Percentiles rank a stretch among this genome's conserved stretches.
These are phyloP conservation scores for Balansia obtecta DNA, from an alignment of 2,329 filamentous ascomycete species.

Conservation along the genomic window DNA sequence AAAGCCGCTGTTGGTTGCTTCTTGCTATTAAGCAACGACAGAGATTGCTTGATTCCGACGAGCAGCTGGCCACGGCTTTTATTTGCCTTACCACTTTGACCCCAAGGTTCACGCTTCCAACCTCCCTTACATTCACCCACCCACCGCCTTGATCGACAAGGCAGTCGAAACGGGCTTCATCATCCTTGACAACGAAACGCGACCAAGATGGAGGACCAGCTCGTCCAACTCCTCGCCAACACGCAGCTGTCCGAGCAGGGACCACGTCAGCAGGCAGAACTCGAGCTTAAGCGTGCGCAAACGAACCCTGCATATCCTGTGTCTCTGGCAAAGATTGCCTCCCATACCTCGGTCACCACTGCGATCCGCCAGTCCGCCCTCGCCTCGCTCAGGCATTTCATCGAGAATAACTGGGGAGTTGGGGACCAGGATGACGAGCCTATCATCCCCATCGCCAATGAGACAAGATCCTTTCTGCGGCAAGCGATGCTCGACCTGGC, in stretches of 20 bases:
- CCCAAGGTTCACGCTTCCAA: background rate
- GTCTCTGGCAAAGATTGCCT: constrained; percentile 69
- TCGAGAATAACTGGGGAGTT: constrained; percentile 72
- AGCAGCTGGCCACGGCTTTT: background rate
- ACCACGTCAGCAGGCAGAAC: constrained; percentile 75
- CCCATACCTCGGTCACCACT: constrained; percentile 59
- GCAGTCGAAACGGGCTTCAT: background rate
- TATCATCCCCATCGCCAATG: constrained; percentile 56
- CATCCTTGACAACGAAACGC: constrained; percentile 2
- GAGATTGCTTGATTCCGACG: background rate
- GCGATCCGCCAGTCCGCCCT: constrained; percentile 75
- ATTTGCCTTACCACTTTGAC: background rate
- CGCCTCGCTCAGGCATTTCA: constrained; percentile 67
- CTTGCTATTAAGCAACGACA: background rate
- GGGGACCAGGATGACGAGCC: constrained; percentile 54
- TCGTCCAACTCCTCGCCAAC: constrained; percentile 76
- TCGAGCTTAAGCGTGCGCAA: constrained; percentile 63
- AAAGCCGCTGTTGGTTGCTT: background rate
- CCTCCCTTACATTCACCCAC: background rate
- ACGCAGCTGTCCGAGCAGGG: constrained; percentile 68
- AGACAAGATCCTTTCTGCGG: constrained; percentile 61
- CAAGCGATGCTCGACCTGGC: constrained; percentile 65
- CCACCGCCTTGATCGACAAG: background rate
- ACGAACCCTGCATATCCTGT: constrained; percentile 60
- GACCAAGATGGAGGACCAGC: constrained; percentile 71